Percentiles rank a stretch among this genome's conserved stretches.
Evolutionary conservation across 768 basidiomycete genomes (phyloP).

Genomic region (Trametopsis cervina): DNA sequence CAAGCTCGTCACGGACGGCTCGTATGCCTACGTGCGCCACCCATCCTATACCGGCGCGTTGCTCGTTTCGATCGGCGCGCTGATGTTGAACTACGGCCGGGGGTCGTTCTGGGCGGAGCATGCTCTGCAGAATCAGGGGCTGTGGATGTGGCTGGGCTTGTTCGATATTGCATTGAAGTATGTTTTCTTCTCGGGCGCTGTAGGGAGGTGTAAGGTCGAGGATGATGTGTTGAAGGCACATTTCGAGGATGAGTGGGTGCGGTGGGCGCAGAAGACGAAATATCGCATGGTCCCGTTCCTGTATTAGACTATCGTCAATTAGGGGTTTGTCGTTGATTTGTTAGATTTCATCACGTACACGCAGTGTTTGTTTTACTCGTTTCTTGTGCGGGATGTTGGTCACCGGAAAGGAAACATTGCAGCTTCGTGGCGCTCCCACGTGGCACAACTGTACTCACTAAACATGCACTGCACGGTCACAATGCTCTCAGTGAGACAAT

Average conservation of each 20-base stretch:
- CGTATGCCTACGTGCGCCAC: conserved; percentile 18
- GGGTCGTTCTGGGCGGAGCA: conserved; percentile 1
- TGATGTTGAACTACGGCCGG: not conserved
- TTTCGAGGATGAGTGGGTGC: not conserved
- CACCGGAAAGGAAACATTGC: no score
- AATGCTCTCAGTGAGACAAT: no score
- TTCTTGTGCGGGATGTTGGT: no score
- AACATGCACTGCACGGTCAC: no score
- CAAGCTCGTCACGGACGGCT: conserved; percentile 15
- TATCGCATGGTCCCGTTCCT: not conserved
- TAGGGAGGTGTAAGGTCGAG: not conserved
- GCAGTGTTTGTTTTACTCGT: no score
- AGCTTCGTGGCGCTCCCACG: no score
- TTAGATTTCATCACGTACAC: no score
- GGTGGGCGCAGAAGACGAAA: not conserved
- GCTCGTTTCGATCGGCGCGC: conserved; percentile 7
- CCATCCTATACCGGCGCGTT: conserved; percentile 15
- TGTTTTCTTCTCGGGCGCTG: not conserved
- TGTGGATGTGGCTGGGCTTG: not conserved
- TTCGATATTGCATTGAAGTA: not conserved
- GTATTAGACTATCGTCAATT: no score
- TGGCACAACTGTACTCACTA: no score
- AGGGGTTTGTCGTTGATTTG: no score
- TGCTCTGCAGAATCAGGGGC: not conserved
- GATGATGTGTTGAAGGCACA: not conserved